Base-by-base conservation (phyloP, 1,139 yeast species). In the Lodderomyces elongisporus region DNA sequence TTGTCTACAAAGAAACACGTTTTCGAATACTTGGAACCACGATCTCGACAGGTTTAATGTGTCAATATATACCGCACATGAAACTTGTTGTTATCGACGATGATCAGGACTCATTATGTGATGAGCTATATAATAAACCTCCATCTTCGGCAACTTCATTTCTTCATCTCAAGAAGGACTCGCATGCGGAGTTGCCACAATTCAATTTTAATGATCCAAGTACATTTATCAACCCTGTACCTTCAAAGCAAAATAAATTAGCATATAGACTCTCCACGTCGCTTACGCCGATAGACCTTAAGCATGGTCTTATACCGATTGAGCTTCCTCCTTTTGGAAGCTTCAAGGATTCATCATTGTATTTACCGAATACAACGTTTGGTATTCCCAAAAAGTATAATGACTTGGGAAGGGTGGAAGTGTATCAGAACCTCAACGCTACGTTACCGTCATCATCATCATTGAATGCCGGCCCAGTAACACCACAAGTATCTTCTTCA, bases 241-340 rank as follows among this genome's bases (percentile, higher is more conserved):
- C 65, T 1, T 40, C 47, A 34, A 56, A 53, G 3, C 27, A 39
- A 7, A 24, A 24, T 13, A n/a, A 24, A 6, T 24, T 24, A 7
- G 26, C 26, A 24, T 24, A 24, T n/a, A 24, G 8, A 13, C 6
- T 6, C 12, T 10, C 26, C 7, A 23, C 25, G 20, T 16, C 17
- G 7, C 29, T 27, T 17, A 17, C 25, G 6, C 16, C 34, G 4
- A 20, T 15, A 5, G 22, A 32, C 12, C 24, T 39, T 31, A 35
- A 36, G 9, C 38, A 39, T 30, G 38, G 44, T 9, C 60, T 54
- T 39, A 49, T 62, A 10, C 62, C 70, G 13, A 49, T 52, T 37
- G 48, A 58, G 17, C 39, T 57, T 32, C 74, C 74, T 0, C 73
- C 73, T 1, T 67, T 68, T 48, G 72, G 70, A 2, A 42, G 47